Conservation (phyloP, 306 rosid species). For the Begonia peltatifolia region DNA sequence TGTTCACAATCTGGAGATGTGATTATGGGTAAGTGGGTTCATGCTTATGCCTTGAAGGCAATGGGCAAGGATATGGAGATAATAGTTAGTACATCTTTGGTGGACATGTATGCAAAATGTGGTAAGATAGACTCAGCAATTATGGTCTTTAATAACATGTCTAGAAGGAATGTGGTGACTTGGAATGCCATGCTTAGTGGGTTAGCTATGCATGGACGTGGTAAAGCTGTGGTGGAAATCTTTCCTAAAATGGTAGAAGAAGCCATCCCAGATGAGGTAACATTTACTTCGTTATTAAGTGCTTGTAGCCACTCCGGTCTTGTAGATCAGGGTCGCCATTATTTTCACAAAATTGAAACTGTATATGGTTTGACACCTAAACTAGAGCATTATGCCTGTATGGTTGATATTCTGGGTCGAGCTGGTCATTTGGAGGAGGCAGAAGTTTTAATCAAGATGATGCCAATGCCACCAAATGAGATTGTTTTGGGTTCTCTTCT, state of each 20-base stretch:
- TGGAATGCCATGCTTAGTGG: slow-evolving; percentile 77
- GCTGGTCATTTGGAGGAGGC: slow-evolving; percentile 59
- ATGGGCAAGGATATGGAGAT: slow-evolving; percentile 30
- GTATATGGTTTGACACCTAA: slow-evolving; percentile 25
- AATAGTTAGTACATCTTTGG: slow-evolving; percentile 49
- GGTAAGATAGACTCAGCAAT: slow-evolving; percentile 38
- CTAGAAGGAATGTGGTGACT: slow-evolving; percentile 40
- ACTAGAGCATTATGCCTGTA: slow-evolving; percentile 64
- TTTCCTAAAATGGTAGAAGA: slow-evolving; percentile 40
- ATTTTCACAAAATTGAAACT: slow-evolving; percentile 34
- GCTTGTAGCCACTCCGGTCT: slow-evolving; percentile 68
- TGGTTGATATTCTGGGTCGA: slow-evolving; percentile 60
- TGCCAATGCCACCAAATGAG: slow-evolving; percentile 63
- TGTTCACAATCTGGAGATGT: slow-evolving; percentile 46
- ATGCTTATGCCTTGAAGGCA: slow-evolving; percentile 42
- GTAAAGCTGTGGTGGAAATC: slow-evolving; percentile 26
- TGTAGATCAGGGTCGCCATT: slow-evolving; percentile 39
- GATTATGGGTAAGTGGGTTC: slow-evolving; percentile 48
- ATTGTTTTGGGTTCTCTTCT: slow-evolving; percentile 60
- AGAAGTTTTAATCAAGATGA: slow-evolving; percentile 20
- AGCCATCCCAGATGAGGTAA: slow-evolving; percentile 51
- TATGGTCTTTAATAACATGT: slow-evolving; percentile 29
- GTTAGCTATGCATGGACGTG: slow-evolving; percentile 60
- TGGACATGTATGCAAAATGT: slow-evolving; percentile 70
- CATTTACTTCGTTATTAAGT: slow-evolving; percentile 53